Conservation (phyloP, 345 rosid species). For the Gossypium rotundifolium region DNA sequence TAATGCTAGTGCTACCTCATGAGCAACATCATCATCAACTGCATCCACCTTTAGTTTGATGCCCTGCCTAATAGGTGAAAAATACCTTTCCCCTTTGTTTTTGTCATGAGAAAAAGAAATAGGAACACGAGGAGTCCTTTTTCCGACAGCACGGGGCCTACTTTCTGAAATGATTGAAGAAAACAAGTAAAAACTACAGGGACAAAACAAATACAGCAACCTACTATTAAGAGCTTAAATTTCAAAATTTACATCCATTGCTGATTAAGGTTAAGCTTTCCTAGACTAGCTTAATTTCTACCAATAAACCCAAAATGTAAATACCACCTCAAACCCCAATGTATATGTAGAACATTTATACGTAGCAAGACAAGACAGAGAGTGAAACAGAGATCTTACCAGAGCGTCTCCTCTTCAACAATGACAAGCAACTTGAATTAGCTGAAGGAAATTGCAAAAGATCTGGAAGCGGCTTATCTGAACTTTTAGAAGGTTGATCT, state of each 20-base stretch:
- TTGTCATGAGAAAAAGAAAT: constrained; percentile 51
- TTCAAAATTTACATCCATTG: background rate
- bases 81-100: constrained; percentile 40
- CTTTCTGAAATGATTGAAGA: constrained; percentile 40
- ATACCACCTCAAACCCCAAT: background rate
- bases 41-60: constrained; percentile 41
- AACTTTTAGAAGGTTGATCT: constrained; percentile 38
- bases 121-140: constrained; percentile 82
- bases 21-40: constrained; percentile 68
- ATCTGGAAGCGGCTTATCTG: constrained; percentile 44
- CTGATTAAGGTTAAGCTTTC: constrained; percentile 1
- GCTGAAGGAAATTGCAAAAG: constrained; percentile 62
- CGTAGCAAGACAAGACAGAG: background rate
- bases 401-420: constrained; percentile 59
- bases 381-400: constrained; percentile 38
- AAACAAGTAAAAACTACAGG: constrained; percentile 15
- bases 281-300: constrained; percentile 8
- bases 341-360: background rate
- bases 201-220: background rate
- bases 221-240: constrained; percentile 5
- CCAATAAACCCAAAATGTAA: background rate
- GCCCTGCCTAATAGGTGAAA: constrained; percentile 55
- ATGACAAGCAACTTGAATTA: constrained; percentile 44
- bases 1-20: constrained; percentile 66
- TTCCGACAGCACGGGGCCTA: constrained; percentile 78